Conservation (phyloP, 768 basidiomycete species). For the Tephrocybe sp. region DNA sequence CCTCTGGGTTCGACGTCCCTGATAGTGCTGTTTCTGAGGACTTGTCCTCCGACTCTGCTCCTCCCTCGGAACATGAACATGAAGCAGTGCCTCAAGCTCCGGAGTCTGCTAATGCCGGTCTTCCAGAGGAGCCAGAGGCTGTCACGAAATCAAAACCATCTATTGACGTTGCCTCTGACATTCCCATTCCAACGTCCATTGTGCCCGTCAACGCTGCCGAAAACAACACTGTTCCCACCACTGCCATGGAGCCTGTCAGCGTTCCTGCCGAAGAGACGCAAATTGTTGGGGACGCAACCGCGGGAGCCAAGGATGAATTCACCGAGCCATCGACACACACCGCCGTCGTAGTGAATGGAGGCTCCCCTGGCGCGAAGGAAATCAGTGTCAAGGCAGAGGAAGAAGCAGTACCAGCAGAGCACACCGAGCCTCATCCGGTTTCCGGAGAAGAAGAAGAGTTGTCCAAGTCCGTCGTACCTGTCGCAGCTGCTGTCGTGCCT, state of each 20-base stretch:
- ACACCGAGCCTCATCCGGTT: background rate
- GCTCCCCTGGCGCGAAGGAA: background rate
- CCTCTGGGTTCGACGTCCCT: constrained; percentile 15
- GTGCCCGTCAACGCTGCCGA: constrained; percentile 41
- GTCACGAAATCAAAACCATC: constrained; percentile 2
- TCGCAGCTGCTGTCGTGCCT: background rate
- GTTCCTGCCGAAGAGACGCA: background rate
- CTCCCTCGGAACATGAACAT: background rate
- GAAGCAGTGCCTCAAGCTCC: background rate
- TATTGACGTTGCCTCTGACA: constrained; percentile 10
- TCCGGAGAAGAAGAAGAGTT: too few species aligned
- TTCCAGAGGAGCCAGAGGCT: constrained; percentile 6
- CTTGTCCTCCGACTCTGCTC: background rate
- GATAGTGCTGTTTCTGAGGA: constrained; percentile 15
- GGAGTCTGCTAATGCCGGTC: background rate
- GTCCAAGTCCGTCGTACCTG: background rate
- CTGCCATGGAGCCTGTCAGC: background rate
- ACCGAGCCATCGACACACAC: constrained; percentile 7
- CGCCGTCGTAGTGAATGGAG: background rate
- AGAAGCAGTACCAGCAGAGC: constrained; percentile 1
- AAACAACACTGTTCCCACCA: constrained; percentile 25
- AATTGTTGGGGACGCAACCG: background rate
- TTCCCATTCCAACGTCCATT: constrained; percentile 37
- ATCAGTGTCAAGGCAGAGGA: constrained; percentile 7
- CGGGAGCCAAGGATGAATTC: background rate